Evolutionary conservation across 495 filamentous ascomycete species (phyloP), one percentile per base, ranked within the genome.

Genomic region (Corynascus novoguineensis): DNA sequence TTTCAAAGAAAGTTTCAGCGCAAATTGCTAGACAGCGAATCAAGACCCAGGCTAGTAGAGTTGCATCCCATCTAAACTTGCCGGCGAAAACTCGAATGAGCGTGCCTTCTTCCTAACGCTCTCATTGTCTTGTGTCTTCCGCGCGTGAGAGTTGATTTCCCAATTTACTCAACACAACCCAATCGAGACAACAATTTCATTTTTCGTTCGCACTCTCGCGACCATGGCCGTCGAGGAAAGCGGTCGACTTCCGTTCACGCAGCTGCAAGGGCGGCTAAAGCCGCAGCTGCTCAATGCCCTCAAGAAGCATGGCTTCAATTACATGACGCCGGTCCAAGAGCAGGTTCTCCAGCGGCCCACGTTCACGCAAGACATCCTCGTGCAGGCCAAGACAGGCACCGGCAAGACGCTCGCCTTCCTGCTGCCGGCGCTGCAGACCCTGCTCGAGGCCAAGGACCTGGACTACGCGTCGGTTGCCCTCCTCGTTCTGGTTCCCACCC

Each of bases 331-430:
- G 25, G 90, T 96, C 3, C 90, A 96, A 69, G 76, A 78, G 40
- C 70, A 82, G 69, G 91, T 89, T 0, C 85, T 96, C 57, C 74
- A 80, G 42, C 75, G 86, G 55, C 83, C 78, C 52, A 68, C 88
- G 48, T 78, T 81, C 57, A 88, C 87, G 15, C 68, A 68, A 25
- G 91, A 73, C 61, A 89, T 89, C 60, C 75, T 96, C 63, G 87
- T 85, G 28, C 87, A 89, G 71, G 86, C 87, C 53, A 86, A 96
- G 73, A 97, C 92, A 5, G 92, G 92, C 4, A 95, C 91, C 29
- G 92, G 92, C 46, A 97, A 97, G 71, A 97, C 92, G n/a, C 79
- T 97, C 56, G 92, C 89, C 10, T 97, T 96, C 70, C 84, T 90
- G 35, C 75, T 90, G 15, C 87, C 87, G 19, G 84, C 84, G 49